phyloP scores from a whole-genome alignment of 495 filamentous ascomycete genomes.

The Chaetomium fimeti region DNA sequence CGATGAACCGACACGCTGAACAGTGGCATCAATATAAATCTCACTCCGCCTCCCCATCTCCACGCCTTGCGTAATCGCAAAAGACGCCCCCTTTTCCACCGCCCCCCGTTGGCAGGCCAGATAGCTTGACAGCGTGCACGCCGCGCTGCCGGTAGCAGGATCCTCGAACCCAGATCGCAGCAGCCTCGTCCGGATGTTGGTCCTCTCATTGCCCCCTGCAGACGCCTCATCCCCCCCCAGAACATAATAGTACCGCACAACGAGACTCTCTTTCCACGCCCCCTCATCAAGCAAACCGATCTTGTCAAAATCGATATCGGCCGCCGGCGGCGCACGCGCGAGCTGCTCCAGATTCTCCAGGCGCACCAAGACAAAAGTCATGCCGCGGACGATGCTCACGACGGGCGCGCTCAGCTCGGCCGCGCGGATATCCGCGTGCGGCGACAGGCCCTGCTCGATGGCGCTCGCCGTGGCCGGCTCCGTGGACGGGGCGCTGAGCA shows the following conservation, averaged over 20 bases:
- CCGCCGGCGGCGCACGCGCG: slow-evolving; percentile 30
- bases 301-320: slow-evolving; percentile 33
- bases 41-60: slow-evolving; percentile 73
- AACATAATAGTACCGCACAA: slow-evolving; percentile 58
- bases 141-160: slow-evolving; percentile 67
- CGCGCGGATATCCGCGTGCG: slow-evolving; percentile 30
- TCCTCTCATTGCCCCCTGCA: slow-evolving; percentile 7
- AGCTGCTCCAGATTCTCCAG: slow-evolving; percentile 51
- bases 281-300: slow-evolving; percentile 53
- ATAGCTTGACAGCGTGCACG: slow-evolving; percentile 56
- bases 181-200: slow-evolving; percentile 43
- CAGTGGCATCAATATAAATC: slow-evolving; percentile 44
- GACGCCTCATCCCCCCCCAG: slow-evolving; percentile 25
- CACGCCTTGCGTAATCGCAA: slow-evolving; percentile 67
- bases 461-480: too few relatives aligned
- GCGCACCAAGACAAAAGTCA: slow-evolving; percentile 61
- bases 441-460: slow-evolving; percentile 27
- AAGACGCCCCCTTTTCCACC: slow-evolving; percentile 38
- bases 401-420: slow-evolving; percentile 46
- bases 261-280: slow-evolving; percentile 54
- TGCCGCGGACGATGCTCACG: slow-evolving; percentile 67
- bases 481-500: slow-evolving; percentile 4
- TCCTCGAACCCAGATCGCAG: slow-evolving; percentile 64
- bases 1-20: slow-evolving; percentile 41
- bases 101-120: slow-evolving; percentile 38